Base-by-base conservation (phyloP, 805 yeast genomes). In the Cyberlindnera maritima region DNA sequence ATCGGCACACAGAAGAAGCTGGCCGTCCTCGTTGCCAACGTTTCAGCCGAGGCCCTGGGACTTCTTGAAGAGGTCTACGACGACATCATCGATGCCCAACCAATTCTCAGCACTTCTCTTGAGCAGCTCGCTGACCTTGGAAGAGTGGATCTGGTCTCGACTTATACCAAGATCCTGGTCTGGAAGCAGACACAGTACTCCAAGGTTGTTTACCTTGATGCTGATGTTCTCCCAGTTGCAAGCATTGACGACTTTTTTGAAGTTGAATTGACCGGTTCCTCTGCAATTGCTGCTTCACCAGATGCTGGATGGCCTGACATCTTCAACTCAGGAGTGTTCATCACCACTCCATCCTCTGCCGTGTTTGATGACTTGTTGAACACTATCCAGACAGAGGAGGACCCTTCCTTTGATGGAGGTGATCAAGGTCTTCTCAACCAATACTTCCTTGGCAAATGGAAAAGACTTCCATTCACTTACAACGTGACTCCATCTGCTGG, bases 281-380 rank as follows among this genome's bases (percentile, higher is more conserved):
- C 46, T 9, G 64, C 62, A 44, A 53, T 54, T 48, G 55, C 54
- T 14, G 58, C 91, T 0, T 68, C 82, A 9, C 86, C 92, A 0
- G 95, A 87, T 65, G 68, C 78, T 14, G 92, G 94, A 14, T 87
- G 91, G 84, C 94, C 95, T 0, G 95, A 87, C 65, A 74, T 83
- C 44, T 87, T 87, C 72, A 86, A 87, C 63, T 77, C 88, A 15
- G 94, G 95, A 2, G 75, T 85, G 17, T 70, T 87, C 52, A 68
- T 81, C 7, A 63, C 78, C 26, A 69, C 68, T 45, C 94, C 92
- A 3, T 68, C 71, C 49, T 31, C 54, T 3, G 45, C 47, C 0
- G 75, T 69, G 21, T 81, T 66, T 55, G 51, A 63, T 7, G 67
- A 67, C 20, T 68, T 88, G 36, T 39, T 62, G 23, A 35, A 52